These are phyloP conservation scores for Lepidium didymum DNA, from an alignment of 345 rosid genomes.

Conservation along the genomic window DNA sequence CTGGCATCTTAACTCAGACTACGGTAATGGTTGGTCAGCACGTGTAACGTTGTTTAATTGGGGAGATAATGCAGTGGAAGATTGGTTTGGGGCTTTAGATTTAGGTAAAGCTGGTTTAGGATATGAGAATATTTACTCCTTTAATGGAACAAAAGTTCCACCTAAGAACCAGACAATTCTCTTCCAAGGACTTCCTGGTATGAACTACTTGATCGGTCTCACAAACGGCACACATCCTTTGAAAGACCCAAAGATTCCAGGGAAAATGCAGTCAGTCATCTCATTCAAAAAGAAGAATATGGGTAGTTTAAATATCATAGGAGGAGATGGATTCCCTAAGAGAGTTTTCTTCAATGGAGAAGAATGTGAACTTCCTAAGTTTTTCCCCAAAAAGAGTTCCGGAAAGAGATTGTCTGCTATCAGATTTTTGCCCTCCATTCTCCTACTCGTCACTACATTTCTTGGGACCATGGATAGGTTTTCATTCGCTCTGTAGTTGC, in stretches of 20 bases:
- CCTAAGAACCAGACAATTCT: slow-evolving; percentile 50
- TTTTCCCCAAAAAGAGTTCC: slow-evolving; percentile 40
- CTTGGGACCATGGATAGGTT: neutral
- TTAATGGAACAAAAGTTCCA: slow-evolving; percentile 58
- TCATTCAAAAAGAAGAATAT: slow-evolving; percentile 55
- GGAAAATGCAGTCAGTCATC: slow-evolving; percentile 85
- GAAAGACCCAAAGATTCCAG: slow-evolving; percentile 54
- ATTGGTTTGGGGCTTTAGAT: slow-evolving; percentile 70
- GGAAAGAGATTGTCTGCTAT: slow-evolving; percentile 20
- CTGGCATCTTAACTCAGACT: slow-evolving; percentile 83
- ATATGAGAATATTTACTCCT: slow-evolving; percentile 63
- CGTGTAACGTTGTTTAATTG: slow-evolving; percentile 79
- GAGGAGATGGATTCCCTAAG: slow-evolving; percentile 76
- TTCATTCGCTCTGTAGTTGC: slow-evolving; percentile 33
- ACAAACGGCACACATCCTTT: slow-evolving; percentile 42
- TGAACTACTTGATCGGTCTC: slow-evolving; percentile 61
- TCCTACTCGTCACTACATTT: slow-evolving; percentile 27
- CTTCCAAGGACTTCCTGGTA: slow-evolving; percentile 58
- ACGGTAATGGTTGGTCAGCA: slow-evolving; percentile 65
- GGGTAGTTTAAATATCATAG: slow-evolving; percentile 33
- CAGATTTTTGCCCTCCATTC: slow-evolving; percentile 11
- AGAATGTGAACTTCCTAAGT: slow-evolving; percentile 73
- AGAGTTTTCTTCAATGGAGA: slow-evolving; percentile 83
- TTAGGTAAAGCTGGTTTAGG: slow-evolving; percentile 56
- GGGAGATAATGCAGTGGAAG: slow-evolving; percentile 45